Conservation (phyloP, 2,329 filamentous ascomycete genomes). For the Chaetomium strumarium region DNA sequence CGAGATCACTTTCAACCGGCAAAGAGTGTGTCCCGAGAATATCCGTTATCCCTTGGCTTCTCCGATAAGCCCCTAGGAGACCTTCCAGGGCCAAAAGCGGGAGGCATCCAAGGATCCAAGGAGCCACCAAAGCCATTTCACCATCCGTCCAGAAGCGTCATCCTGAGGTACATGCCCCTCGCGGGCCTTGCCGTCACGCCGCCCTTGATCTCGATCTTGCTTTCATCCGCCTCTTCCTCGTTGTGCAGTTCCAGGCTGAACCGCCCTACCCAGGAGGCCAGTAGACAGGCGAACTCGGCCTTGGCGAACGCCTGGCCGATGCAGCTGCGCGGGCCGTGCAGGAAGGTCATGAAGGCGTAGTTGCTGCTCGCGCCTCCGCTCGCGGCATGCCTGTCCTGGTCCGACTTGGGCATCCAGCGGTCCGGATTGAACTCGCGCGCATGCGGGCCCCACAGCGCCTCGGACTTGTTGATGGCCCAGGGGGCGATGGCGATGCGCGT, state of each 20-base stretch:
- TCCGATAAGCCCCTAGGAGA: too few relatives aligned
- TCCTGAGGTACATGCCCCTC: constrained; percentile 63
- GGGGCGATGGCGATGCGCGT: constrained; percentile 62
- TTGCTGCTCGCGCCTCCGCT: constrained; percentile 70
- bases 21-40: too few relatives aligned
- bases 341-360: constrained; percentile 73
- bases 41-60: background rate
- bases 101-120: too few relatives aligned
- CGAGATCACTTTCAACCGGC: too few relatives aligned
- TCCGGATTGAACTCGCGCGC: constrained; percentile 73
- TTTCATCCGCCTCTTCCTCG: constrained; percentile 59
- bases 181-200: constrained; percentile 67
- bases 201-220: constrained; percentile 60
- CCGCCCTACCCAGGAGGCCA: constrained; percentile 69
- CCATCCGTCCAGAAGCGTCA: constrained; percentile 64
- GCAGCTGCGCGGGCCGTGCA: constrained; percentile 80
- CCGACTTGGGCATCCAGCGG: constrained; percentile 55
- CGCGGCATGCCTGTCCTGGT: constrained; percentile 40
- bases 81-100: too few relatives aligned
- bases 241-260: constrained; percentile 59
- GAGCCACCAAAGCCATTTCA: too few relatives aligned
- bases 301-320: constrained; percentile 78
- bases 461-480: constrained; percentile 64
- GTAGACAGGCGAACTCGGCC: constrained; percentile 76
- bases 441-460: constrained; percentile 68